Conservation (phyloP, 2,329 filamentous ascomycete genomes). For the Cadophora malorum region DNA sequence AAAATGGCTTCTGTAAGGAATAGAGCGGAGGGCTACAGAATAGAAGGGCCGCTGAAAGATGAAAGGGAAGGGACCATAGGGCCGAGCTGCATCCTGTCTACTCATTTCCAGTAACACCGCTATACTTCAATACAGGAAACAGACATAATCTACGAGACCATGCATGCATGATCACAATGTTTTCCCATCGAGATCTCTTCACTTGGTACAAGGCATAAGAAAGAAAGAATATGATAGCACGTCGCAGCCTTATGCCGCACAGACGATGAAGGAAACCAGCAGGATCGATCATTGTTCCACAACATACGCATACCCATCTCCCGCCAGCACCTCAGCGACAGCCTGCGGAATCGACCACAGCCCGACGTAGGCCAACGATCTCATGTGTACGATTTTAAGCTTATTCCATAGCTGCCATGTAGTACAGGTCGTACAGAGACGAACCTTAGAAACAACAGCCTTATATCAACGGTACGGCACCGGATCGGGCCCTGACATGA, state of each 20-base stretch:
- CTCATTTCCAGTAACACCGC: background rate
- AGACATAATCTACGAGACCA: conserved; percentile 6
- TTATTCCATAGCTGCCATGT: background rate
- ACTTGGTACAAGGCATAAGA: background rate
- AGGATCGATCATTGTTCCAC: conserved; percentile 4
- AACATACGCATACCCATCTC: background rate
- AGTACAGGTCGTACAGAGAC: background rate
- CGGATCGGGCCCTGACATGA: conserved; percentile 10
- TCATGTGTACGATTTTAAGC: background rate
- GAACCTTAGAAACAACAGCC: background rate
- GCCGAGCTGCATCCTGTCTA: background rate
- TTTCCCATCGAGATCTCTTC: background rate
- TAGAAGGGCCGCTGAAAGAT: background rate
- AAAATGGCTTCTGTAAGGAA: too few relatives aligned
- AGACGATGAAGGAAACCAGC: background rate
- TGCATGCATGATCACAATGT: background rate
- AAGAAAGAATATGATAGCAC: background rate
- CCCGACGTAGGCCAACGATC: background rate
- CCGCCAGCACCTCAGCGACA: background rate
- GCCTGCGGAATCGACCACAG: background rate
- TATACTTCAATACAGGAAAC: background rate
- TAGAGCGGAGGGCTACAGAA: background rate
- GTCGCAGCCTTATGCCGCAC: conserved; percentile 2
- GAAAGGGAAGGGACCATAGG: background rate
- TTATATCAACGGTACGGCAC: background rate